Percentiles rank a stretch among this genome's conserved stretches.
Conservation (phyloP, 2,329 filamentous ascomycete species). For the Drechslerella coelobrocha region DNA sequence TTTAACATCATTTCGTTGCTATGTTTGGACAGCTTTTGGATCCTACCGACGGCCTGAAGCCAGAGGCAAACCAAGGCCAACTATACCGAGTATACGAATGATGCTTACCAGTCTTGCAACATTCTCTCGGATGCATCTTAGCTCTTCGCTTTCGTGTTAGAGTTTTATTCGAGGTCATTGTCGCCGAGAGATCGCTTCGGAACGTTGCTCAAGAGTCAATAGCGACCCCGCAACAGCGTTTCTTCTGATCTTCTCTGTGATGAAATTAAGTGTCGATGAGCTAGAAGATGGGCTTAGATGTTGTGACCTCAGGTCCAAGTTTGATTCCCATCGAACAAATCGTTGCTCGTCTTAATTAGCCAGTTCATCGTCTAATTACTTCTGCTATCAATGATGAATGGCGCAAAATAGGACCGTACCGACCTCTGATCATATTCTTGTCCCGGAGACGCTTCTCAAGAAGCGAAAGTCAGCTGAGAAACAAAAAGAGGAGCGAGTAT, state of each 20-base stretch:
- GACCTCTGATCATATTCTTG: slow-evolving; percentile 92
- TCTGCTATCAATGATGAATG: slow-evolving; percentile 23
- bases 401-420: slow-evolving; percentile 76
- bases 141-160: not conserved
- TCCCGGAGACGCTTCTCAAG: slow-evolving; percentile 99
- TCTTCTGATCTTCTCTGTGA: slow-evolving; percentile 22
- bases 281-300: not conserved
- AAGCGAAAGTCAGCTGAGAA: slow-evolving; percentile 99
- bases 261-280: slow-evolving; percentile 39
- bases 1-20: slow-evolving; percentile 14
- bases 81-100: too few relatives aligned
- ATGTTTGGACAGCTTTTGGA: not conserved
- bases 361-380: slow-evolving; percentile 53
- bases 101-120: not conserved
- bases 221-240: not conserved
- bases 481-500: slow-evolving; percentile 85
- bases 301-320: not conserved
- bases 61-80: too few relatives aligned
- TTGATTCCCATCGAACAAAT: slow-evolving; percentile 14
- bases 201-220: not conserved
- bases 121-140: not conserved
- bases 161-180: slow-evolving; percentile 18
- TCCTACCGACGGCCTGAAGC: too few relatives aligned
- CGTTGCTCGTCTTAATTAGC: slow-evolving; percentile 24
- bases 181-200: slow-evolving; percentile 18